A percentile compares a stretch with the other conserved stretches of the same genome.
phyloP scores from a whole-genome alignment of 129 eudicot species.

The Daucus carota region DNA sequence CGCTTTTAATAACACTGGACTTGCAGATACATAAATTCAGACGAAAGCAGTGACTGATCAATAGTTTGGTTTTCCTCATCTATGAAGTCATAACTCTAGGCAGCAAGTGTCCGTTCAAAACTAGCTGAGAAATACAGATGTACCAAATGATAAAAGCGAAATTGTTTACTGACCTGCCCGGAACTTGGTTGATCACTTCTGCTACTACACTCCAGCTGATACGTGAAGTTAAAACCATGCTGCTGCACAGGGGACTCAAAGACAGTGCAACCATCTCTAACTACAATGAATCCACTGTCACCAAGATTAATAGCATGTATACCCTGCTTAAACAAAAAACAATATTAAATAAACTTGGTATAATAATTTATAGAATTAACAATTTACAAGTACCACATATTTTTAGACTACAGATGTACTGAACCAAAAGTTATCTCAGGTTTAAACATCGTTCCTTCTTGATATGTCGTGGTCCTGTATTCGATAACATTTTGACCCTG shows the following conservation, averaged over 20 bases:
- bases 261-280: constrained; percentile 63
- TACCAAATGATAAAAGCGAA: background rate
- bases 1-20: background rate
- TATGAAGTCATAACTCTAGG: background rate
- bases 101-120: background rate
- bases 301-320: constrained; percentile 90
- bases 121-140: background rate
- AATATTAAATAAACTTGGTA: background rate
- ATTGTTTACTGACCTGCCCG: constrained; percentile 57
- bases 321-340: constrained; percentile 26
- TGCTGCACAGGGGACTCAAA: constrained; percentile 84
- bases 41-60: background rate
- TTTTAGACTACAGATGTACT: background rate
- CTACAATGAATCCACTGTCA: constrained; percentile 80
- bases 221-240: constrained; percentile 76
- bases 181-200: constrained; percentile 79
- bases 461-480: background rate
- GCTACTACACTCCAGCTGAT: constrained; percentile 53
- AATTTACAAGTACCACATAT: background rate
- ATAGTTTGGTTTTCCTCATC: background rate
- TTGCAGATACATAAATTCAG: background rate
- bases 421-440: background rate
- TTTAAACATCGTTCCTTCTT: background rate
- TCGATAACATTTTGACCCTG: background rate
- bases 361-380: background rate